A percentile compares a stretch with the other conserved stretches of the same genome.
Conservation (phyloP, 2,329 filamentous ascomycete species). For the Rutstroemia sp. region DNA sequence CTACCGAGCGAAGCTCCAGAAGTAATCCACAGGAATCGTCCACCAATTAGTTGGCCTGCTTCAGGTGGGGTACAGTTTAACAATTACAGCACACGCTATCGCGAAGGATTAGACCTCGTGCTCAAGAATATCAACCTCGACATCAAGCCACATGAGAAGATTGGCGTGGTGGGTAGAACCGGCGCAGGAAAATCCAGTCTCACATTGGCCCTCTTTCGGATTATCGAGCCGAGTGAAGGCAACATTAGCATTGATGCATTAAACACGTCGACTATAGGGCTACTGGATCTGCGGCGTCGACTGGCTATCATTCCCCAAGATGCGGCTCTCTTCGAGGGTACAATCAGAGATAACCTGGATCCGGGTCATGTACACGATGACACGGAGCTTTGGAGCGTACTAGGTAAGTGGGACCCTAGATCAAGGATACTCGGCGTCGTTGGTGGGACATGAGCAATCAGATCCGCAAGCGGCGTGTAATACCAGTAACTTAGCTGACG, state of each 20-base stretch:
- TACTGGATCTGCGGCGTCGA: conserved; percentile 80
- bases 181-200: conserved; percentile 94
- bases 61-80: conserved; percentile 84
- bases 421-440: conserved; percentile 10
- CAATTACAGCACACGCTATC: conserved; percentile 91
- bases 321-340: conserved; percentile 90
- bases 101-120: conserved; percentile 81
- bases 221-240: conserved; percentile 81
- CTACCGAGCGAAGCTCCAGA: conserved; percentile 92
- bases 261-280: conserved; percentile 82
- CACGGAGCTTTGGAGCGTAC: conserved; percentile 91
- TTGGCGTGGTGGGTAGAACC: conserved; percentile 92
- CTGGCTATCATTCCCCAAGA: conserved; percentile 97
- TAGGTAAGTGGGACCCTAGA: conserved; percentile 55
- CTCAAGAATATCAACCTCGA: conserved; percentile 86
- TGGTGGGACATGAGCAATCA: conserved; percentile 24
- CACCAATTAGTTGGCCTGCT: conserved; percentile 85
- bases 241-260: conserved; percentile 83
- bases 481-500: conserved; percentile 32
- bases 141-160: conserved; percentile 96
- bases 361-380: conserved; percentile 93
- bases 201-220: conserved; percentile 86
- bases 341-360: conserved; percentile 89
- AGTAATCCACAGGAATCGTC: conserved; percentile 79
- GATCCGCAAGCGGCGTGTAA: conserved; percentile 21